Evolutionary conservation across 805 yeast genomes (phyloP).

Genomic region (Nakazawaea wyomingensis): DNA sequence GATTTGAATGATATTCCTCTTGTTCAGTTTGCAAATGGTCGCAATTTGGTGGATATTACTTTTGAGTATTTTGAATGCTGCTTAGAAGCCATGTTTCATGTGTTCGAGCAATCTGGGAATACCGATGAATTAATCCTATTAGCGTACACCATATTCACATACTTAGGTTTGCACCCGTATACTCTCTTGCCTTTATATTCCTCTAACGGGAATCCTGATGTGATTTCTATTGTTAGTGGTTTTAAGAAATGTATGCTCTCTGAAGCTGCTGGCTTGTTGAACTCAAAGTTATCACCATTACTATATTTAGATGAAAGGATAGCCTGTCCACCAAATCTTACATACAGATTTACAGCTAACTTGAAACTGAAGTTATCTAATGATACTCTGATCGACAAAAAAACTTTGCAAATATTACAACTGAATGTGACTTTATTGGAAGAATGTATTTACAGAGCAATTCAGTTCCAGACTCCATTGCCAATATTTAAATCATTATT

Average conservation of each 20-base stretch:
- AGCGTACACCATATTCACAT: not conserved
- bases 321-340: not conserved
- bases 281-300: not conserved
- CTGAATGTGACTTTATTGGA: not conserved
- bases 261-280: not conserved
- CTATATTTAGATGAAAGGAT: not conserved
- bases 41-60: not conserved
- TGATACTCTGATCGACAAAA: not conserved
- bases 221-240: not conserved
- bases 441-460: not conserved
- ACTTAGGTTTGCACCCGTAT: not conserved
- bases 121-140: not conserved
- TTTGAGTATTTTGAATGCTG: not conserved
- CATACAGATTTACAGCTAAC: not conserved
- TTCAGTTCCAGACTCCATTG: not conserved
- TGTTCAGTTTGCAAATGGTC: not conserved
- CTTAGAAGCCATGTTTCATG: not conserved
- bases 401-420: not conserved
- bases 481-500: conserved; percentile 3
- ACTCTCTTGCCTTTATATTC: not conserved
- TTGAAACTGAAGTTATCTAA: not conserved
- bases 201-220: not conserved
- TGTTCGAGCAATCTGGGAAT: not conserved
- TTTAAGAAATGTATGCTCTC: not conserved
- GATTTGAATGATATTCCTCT: not conserved